Base-by-base conservation (phyloP, 805 yeast species). In the Groenewaldozyma tartarivorans region DNA sequence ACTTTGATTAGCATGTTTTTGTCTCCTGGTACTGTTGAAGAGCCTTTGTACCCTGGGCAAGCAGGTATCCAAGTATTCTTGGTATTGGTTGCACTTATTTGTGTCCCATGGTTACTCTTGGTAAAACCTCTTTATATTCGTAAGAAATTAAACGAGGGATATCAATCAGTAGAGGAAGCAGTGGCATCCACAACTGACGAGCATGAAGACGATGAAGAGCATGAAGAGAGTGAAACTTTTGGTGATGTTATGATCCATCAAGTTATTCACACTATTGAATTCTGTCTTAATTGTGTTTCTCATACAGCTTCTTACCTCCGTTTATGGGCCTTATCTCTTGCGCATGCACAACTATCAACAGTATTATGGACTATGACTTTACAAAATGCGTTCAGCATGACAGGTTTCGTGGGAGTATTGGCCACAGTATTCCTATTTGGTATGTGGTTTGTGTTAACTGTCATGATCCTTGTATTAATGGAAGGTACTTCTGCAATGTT, bases 401-500 rank as follows among this genome's bases (percentile, higher is more conserved):
- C 79, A 2, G 92, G 90, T 2, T 48, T 64, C 5, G 52, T 69
- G 3, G 94, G 95, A 9, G 81, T 86, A 1, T 48, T 79, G 20
- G 77, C 75, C 71, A 77, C 85, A 1, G 92, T 88, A 30, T 56
- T 81, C 19, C 64, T 92, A 57, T 92, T 92, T 61, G 95, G 81
- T 18, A 77, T 92, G 81, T 92, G 99, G 99, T 87, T 92, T 60
- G 75, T 75, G 2, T 68, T 92, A 47, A 90, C 98, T 0, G 90
- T 88, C 20, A 81, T 85, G 55, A 86, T 92, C 52, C 71, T 92
- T 56, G 97, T 92, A 11, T 68, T 83, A 40, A 92, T 92, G 99
- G 99, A 92, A 64, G 99, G 98, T 44, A 92, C 99, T 0, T 86
- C 96, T 20, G 98, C 98, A 27, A 92, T 92, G 98, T 74, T 92